These are phyloP conservation scores for Metschnikowia dekortorum DNA, from an alignment of 805 yeast species.

Conservation along the genomic window DNA sequence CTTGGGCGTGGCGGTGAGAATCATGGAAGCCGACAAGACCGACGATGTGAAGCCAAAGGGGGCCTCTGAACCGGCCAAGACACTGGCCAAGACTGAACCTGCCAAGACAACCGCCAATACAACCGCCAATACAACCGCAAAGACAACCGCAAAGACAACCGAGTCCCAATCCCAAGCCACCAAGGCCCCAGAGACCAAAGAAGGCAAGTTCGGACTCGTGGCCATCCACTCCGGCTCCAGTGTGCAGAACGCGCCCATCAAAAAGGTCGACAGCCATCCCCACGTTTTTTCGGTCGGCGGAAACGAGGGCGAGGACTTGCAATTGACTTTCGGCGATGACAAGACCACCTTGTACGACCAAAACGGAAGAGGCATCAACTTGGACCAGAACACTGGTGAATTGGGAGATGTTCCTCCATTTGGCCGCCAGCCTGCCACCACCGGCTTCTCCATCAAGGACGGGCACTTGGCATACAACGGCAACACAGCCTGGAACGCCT, in stretches of 20 bases:
- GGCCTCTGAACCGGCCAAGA: too few species aligned
- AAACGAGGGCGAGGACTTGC: constrained; percentile 22
- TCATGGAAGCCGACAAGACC: not conserved
- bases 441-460: constrained; percentile 36
- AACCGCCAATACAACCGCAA: too few species aligned
- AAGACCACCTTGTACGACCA: constrained; percentile 21
- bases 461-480: constrained; percentile 35
- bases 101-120: not conserved
- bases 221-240: constrained; percentile 24
- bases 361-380: constrained; percentile 25
- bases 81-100: not conserved
- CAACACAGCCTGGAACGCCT: constrained; percentile 34
- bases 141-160: not conserved
- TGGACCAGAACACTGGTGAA: constrained; percentile 29
- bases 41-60: constrained; percentile 4
- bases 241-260: constrained; percentile 24
- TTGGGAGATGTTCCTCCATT: constrained; percentile 30
- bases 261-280: constrained; percentile 26
- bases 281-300: constrained; percentile 37
- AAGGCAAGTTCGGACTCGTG: constrained; percentile 17
- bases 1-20: constrained; percentile 8
- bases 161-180: not conserved
- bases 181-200: not conserved
- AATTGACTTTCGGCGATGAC: not conserved
- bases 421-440: constrained; percentile 29